Conservation (phyloP, 2,329 filamentous ascomycete genomes). For the Ascocoryne sarcoides region DNA sequence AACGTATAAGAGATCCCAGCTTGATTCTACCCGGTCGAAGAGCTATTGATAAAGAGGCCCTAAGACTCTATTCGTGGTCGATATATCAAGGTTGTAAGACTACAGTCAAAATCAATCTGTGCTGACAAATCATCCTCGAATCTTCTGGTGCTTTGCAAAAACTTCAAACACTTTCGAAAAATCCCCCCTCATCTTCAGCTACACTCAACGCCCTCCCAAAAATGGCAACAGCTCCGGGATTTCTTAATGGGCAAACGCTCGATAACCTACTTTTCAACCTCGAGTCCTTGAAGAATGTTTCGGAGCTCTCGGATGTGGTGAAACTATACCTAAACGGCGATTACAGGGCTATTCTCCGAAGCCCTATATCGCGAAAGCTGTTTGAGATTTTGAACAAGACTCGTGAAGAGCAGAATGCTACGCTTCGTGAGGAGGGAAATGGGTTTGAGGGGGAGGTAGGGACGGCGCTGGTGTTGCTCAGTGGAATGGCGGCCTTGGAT, state of each 20-base stretch:
- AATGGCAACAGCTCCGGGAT: neutral
- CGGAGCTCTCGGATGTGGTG: conserved; percentile 20
- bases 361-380: conserved; percentile 21
- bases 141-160: no score
- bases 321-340: conserved; percentile 24
- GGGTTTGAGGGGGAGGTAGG: conserved; percentile 4
- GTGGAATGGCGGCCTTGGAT: conserved; percentile 62
- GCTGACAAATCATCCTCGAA: no score
- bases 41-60: no score
- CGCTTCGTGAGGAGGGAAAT: conserved; percentile 9
- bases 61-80: no score
- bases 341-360: conserved; percentile 24
- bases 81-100: no score
- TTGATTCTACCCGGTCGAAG: no score
- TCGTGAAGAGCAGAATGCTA: conserved; percentile 11
- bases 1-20: no score
- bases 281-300: conserved; percentile 18
- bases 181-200: no score
- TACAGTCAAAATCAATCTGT: no score
- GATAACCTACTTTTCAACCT: conserved; percentile 23
- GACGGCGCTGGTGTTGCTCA: conserved; percentile 20
- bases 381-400: conserved; percentile 17
- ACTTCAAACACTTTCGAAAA: no score
- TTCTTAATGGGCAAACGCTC: conserved; percentile 1
- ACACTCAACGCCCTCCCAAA: no score